Conservation (phyloP, 2,329 filamentous ascomycete species). For the Sarocladium kiliense region DNA sequence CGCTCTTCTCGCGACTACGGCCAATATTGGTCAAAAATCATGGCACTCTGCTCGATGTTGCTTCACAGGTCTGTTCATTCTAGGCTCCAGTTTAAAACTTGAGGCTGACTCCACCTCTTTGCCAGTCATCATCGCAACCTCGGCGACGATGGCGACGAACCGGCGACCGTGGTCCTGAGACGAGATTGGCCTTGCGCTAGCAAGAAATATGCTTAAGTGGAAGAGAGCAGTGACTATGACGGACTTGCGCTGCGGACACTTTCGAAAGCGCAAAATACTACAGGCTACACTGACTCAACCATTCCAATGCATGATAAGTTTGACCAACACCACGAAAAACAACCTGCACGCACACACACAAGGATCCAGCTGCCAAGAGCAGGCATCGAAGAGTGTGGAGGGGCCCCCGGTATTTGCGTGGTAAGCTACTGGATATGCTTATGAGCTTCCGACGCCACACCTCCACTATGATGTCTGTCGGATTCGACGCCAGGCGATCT, state of each 20-base stretch:
- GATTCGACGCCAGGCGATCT: conserved; percentile 3
- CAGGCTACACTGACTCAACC: too few species aligned
- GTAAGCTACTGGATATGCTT: conserved; percentile 10
- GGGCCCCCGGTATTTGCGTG: conserved; percentile 8
- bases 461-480: conserved; percentile 7
- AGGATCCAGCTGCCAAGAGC: neutral
- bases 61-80: neutral
- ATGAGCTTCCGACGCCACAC: conserved; percentile 8
- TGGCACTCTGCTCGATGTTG: too few species aligned
- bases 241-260: neutral
- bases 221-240: too few species aligned
- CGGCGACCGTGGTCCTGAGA: neutral
- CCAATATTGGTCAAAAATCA: too few species aligned
- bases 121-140: neutral
- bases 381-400: conserved; percentile 1
- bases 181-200: neutral
- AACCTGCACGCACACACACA: neutral
- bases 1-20: neutral
- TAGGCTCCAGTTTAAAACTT: neutral
- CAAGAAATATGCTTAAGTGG: too few species aligned
- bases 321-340: neutral
- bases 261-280: too few species aligned
- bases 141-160: neutral
- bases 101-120: neutral
- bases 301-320: neutral